Percentiles rank a stretch among this genome's conserved stretches.
Conservation (phyloP, 257 asterid genomes). For the Plectranthus barbatus region DNA sequence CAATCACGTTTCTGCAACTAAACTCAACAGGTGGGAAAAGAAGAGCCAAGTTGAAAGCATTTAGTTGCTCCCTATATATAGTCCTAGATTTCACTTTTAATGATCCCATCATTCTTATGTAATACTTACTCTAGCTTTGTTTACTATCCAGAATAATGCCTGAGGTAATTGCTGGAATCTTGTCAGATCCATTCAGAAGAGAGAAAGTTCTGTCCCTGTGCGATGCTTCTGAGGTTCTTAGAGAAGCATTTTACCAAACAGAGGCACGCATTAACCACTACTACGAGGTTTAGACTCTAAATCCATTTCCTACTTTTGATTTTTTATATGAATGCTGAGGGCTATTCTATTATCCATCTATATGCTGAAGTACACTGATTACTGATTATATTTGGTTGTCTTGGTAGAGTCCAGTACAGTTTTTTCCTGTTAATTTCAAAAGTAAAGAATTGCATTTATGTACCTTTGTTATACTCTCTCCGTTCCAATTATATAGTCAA, state of each 20-base stretch:
- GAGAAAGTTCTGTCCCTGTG: constrained; percentile 54
- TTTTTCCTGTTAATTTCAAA: neutral
- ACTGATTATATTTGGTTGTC: neutral
- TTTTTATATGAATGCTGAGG: neutral
- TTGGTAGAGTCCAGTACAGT: neutral
- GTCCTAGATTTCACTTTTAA: neutral
- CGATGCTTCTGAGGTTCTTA: constrained; percentile 87
- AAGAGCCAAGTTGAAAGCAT: neutral
- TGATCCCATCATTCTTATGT: neutral
- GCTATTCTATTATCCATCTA: neutral
- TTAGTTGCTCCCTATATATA: neutral
- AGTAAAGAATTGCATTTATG: neutral
- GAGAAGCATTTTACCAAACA: constrained; percentile 80
- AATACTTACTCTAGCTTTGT: constrained; percentile 16
- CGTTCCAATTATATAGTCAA: too few species aligned
- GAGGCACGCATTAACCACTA: constrained; percentile 79
- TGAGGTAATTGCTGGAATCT: constrained; percentile 64
- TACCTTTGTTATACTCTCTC: constrained; percentile 4
- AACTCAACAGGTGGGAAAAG: neutral
- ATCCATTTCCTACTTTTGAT: constrained; percentile 1
- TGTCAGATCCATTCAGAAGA: constrained; percentile 69
- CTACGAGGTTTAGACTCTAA: constrained; percentile 65
- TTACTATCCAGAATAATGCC: constrained; percentile 74
- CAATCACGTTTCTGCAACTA: neutral
- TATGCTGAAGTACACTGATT: neutral